Evolutionary conservation across 1,139 yeast species (phyloP).

Genomic region (Geotrichum reessii): DNA sequence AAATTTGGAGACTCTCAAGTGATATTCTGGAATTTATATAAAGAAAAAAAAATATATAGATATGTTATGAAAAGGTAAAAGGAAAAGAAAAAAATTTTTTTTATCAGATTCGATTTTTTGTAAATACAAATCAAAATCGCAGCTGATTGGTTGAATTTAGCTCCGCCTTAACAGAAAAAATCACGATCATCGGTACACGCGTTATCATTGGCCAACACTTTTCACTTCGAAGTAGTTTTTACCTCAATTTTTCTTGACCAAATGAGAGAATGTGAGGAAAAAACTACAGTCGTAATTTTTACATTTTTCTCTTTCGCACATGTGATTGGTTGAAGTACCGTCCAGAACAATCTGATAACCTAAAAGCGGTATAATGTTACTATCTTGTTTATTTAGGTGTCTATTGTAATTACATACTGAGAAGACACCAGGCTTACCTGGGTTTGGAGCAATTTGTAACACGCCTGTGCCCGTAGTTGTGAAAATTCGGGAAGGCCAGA

Average conservation of each 20-base stretch:
- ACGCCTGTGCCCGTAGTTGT: too few relatives aligned
- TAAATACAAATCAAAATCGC: neutral
- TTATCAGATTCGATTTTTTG: neutral
- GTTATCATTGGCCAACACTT: neutral
- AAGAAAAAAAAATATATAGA: neutral
- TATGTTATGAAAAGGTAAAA: neutral
- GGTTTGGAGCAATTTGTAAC: too few relatives aligned
- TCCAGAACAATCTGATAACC: neutral
- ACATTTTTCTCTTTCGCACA: neutral
- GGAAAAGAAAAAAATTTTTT: constrained; percentile 1
- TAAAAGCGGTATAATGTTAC: neutral
- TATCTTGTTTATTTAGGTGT: neutral
- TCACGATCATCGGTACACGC: neutral
- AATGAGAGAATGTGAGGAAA: neutral
- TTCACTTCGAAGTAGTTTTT: neutral
- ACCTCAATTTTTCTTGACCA: neutral
- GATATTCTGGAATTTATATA: neutral
- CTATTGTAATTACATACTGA: too few relatives aligned
- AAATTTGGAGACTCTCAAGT: neutral
- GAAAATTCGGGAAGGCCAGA: too few relatives aligned
- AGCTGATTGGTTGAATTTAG: constrained; percentile 7
- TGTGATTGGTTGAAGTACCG: neutral
- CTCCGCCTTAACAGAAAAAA: neutral
- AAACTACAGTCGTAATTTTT: neutral
- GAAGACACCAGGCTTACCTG: too few relatives aligned